Base-by-base conservation (phyloP, 352 stramenopile genomes). In the Peronospora farinosa region DNA sequence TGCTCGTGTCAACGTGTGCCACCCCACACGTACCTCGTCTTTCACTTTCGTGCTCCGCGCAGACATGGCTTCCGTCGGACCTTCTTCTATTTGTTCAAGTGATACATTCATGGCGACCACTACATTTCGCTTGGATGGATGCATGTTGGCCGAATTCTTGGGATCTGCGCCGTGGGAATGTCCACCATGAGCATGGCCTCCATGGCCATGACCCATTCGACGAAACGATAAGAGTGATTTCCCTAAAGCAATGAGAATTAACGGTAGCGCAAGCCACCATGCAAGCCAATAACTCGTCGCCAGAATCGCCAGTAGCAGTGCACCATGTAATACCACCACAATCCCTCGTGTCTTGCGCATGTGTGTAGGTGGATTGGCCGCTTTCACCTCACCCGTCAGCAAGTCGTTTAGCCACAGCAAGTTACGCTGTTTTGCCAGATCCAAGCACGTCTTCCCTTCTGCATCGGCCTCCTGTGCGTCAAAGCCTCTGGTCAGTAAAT, bases 211-310 rank as follows among this genome's bases (percentile, higher is more conserved):
- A 8, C 65, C 47, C 7, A 45, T 57, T n/a, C 69, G 65, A 4
- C 60, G 69, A 35, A 84, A 84, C 1, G 58, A 60, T 7, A 60
- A 56, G 9, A 87, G 47, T 4, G 68, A 85, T 16, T 78, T 76
- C 37, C 51, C 61, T 10, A 88, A 46, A 16, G 83, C 43, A 9
- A 86, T 27, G 5, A 72, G 40, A 31, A 92, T 84, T 13, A 89
- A 48, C 5, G 77, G 78, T 27, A 88, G 19, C 0, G 75, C 62
- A 2, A 89, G 45, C 61, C 77, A 92, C 75, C 76, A 92, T 16
- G 78, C 69, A n/a, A 86, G 47, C 41, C 65, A 78, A 39, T 87
- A 86, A 30, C 67, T 83, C 3, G 74, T 84, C 8, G 63, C 59
- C 11, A 92, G 40, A 47, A 87, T 72, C 1, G 50, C 61, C 13